phyloP scores from a whole-genome alignment of 225 moss, liverwort and hornwort species.

The Sphagnum contortum region DNA sequence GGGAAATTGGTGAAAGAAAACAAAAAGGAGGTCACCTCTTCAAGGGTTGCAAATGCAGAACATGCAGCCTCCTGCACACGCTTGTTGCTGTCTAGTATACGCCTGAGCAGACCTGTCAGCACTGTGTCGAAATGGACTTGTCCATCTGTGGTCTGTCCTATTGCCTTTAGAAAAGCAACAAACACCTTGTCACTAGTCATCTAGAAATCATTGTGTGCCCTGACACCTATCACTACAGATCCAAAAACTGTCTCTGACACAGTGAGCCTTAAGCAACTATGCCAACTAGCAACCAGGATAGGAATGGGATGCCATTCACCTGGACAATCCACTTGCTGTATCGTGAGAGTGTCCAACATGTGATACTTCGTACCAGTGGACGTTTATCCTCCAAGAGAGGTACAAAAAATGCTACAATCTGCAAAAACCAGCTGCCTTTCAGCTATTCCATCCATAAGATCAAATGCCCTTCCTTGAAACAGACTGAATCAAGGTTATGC shows the following conservation, averaged over 20 bases:
- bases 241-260: no score
- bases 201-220: no score
- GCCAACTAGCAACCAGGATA: no score
- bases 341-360: slow-evolving; percentile 96
- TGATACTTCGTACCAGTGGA: slow-evolving; percentile 90
- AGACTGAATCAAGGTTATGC: no score
- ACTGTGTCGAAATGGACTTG: slow-evolving; percentile 89
- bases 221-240: no score
- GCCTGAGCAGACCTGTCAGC: slow-evolving; percentile 75
- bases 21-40: slow-evolving; percentile 44
- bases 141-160: slow-evolving; percentile 71
- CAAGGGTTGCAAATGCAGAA: slow-evolving; percentile 97
- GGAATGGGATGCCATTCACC: slow-evolving; percentile 17
- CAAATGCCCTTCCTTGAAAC: no score
- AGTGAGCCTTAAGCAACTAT: no score
- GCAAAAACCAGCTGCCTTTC: slow-evolving; percentile 6
- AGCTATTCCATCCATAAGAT: no score
- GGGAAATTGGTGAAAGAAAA: no score
- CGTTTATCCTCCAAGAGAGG: slow-evolving; percentile 88
- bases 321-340: slow-evolving; percentile 99
- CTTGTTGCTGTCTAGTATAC: slow-evolving; percentile 86
- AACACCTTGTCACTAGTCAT: neutral
- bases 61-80: slow-evolving; percentile 98
- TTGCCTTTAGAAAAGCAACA: slow-evolving; percentile 1
- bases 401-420: slow-evolving; percentile 92